Conservation (phyloP, 2,329 filamentous ascomycete species). For the Trichophyton rubrum region DNA sequence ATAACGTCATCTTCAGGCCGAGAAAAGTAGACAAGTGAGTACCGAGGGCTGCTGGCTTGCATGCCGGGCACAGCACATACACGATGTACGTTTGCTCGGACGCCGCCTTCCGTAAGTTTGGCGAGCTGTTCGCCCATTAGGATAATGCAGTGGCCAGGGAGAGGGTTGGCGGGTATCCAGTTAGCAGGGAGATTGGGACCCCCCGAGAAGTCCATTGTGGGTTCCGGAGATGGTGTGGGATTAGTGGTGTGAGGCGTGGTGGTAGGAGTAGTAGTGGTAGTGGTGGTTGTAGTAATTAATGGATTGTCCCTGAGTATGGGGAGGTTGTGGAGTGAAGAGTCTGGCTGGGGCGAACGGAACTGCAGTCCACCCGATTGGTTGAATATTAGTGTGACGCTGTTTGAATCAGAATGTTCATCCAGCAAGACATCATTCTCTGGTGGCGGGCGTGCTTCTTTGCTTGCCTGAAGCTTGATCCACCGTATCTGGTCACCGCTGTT, state of each 20-base stretch:
- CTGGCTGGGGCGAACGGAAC: constrained; percentile 5
- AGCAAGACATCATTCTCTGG: constrained; percentile 8
- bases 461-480: constrained; percentile 12
- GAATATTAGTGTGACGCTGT: constrained; percentile 11
- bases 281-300: neutral
- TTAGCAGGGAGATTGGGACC: neutral
- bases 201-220: neutral
- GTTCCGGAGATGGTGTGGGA: neutral
- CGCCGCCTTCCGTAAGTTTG: constrained; percentile 3
- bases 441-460: neutral
- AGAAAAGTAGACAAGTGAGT: constrained; percentile 11
- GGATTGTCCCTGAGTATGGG: neutral
- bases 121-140: constrained; percentile 11
- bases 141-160: constrained; percentile 11
- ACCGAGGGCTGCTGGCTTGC: neutral
- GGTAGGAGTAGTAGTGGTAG: neutral
- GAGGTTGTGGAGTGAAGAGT: neutral
- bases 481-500: constrained; percentile 11
- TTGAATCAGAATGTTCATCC: constrained; percentile 11
- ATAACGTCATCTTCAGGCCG: constrained; percentile 12
- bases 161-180: constrained; percentile 9
- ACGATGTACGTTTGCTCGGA: constrained; percentile 10
- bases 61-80: constrained; percentile 5
- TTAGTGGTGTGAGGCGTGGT: neutral
- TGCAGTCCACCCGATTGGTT: constrained; percentile 9